Evolutionary conservation across 1,139 yeast species (phyloP), one percentile per base, ranked within the genome.

Genomic region (Sugiyamaella pinicola): DNA sequence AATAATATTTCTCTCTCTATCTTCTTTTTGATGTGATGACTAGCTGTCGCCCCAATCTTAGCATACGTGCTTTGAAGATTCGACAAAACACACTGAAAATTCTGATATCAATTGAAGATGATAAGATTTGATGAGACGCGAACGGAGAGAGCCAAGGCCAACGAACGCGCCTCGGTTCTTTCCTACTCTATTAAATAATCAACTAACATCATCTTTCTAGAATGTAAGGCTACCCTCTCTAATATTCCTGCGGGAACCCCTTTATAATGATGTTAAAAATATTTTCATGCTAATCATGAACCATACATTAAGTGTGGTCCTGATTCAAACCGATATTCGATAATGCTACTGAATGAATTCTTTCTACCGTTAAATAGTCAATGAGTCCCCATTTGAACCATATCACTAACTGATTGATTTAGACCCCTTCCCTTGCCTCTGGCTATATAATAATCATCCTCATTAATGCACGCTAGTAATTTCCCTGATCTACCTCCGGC

Each of bases 41-140:
- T 67, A 67, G 71, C 61, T 77, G 83, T 79, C 83, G 83, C 83
- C 83, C 83, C 83, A 79, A 78, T 72, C 83, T 78, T 80, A 79
- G 64, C 62, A 47, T 39, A 17, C 48, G 60, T 60, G 61, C 64
- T 65, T 75, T 79, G 83, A 79, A 76, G 83, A 79, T 69, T 75
- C 82, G 82, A 77, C 77, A 52, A 46, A 46, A 52, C 54, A 52
- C 55, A 52, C 55, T 52, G 55, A 52, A 52, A 52, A 52, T 52
- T 52, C 55, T 52, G 55, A 65, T 65, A 45, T 38, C 37, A 46
- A 24, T 8, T n/a, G 42, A 24, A 19, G 18, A 29, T 17, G 26
- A 8, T 33, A 15, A 24, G 9, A n/a, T n/a, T n/a, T 9, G 28
- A 24, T 9, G 5, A 26, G 12, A 4, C 9, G 31, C 12, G 31